These are phyloP conservation scores for Emergomyces orientalis DNA, from an alignment of 2,329 filamentous ascomycete species.

Conservation along the genomic window DNA sequence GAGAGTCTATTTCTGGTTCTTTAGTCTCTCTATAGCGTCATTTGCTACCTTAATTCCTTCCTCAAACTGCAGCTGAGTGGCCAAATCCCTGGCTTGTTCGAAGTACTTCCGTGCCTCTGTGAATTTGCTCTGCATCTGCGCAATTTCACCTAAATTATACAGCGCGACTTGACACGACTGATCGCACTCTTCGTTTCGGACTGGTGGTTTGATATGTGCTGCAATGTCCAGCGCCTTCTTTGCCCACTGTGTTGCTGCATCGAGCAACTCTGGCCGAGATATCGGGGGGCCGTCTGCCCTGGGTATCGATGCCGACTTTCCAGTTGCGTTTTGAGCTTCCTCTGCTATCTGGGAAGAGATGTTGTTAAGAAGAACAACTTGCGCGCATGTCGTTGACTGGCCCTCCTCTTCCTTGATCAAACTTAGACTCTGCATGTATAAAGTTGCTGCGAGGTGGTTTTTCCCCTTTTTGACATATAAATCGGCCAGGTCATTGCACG, in stretches of 20 bases:
- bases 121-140: conserved; percentile 60
- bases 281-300: conserved; percentile 32
- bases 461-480: conserved; percentile 65
- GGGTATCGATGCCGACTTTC: conserved; percentile 28
- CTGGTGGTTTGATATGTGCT: conserved; percentile 53
- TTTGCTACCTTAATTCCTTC: conserved; percentile 26
- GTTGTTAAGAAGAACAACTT: conserved; percentile 60
- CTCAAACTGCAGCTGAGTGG: conserved; percentile 36
- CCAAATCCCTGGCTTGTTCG: conserved; percentile 55
- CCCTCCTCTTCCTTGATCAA: conserved; percentile 46
- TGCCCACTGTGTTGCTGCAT: conserved; percentile 69
- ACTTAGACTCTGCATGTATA: conserved; percentile 76
- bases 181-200: conserved; percentile 70
- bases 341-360: conserved; percentile 41
- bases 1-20: conserved; percentile 11
- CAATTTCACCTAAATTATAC: conserved; percentile 80
- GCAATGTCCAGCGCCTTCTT: conserved; percentile 63
- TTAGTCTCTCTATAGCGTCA: conserved; percentile 25
- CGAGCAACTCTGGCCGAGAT: conserved; percentile 53
- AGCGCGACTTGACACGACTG: conserved; percentile 70
- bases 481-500: conserved; percentile 55
- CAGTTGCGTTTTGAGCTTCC: conserved; percentile 21
- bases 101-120: conserved; percentile 60
- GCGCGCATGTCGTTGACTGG: conserved; percentile 56
- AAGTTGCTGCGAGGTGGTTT: conserved; percentile 71